Evolutionary conservation across 345 rosid genomes (phyloP), one percentile per base, ranked within the genome.

Genomic region (Aegle marmelos): DNA sequence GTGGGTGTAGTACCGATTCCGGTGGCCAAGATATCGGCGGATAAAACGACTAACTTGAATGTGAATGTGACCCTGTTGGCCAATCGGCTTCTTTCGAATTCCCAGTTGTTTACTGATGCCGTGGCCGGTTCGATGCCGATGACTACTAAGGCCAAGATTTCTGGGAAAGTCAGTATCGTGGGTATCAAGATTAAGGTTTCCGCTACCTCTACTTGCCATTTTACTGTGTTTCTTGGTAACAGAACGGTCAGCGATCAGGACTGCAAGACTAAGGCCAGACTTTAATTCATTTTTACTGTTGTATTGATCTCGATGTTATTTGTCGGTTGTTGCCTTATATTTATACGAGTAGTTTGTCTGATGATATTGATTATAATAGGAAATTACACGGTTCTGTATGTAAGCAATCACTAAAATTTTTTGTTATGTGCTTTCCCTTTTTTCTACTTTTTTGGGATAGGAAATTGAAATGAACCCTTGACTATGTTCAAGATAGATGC

Each of bases 1-100:
- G 83, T 96, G 8, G 99, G 98, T 2, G 93, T 88, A 41, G 93
- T 81, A 2, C 95, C 98, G 0, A 81, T 96, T 25, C 90, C 95
- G 1, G 94, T 91, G 0, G 88, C 84, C 0, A 69, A 83, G 72
- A 84, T 96, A 41, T 76, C 77, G 33, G 67, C 98, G 16, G 89
- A 81, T 68, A 36, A 75, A 34, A 90, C 91, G 17, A 56, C 66
- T 22, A 53, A 72, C 11, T 78, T 94, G 90, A 92, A 91, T 76
- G 0, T 96, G n/a, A 88, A 90, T 1, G 80, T 91, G 9, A 91
- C 87, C 6, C 4, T 96, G 10, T 48, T 91, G 90, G 99, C 92
- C 67, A 89, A 92, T 85, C 88, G 93, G 1, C 39, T 94, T 48
- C 48, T 92, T 7, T 75, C 88, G 0, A 76, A 88, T 56, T 62